Evolutionary conservation across 306 rosid species (phyloP).

Genomic region (Ochetophila trinervis): DNA sequence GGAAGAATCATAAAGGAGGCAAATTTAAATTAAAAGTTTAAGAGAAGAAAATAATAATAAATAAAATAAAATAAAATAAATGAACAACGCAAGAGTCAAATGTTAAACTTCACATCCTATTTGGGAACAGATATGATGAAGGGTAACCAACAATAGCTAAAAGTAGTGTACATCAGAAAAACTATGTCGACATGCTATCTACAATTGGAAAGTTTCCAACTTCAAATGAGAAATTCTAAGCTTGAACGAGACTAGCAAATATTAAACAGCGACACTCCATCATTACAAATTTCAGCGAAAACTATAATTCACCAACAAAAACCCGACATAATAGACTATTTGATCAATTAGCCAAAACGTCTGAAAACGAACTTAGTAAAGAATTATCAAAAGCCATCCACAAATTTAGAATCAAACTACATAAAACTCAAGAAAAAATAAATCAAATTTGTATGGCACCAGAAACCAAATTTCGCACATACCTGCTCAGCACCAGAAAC

Average conservation of each 20-base stretch:
- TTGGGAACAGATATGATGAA: too few species aligned
- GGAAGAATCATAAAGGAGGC: constrained; percentile 5
- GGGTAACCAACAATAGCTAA: not conserved
- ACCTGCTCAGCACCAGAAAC: constrained; percentile 80
- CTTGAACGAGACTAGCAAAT: too few species aligned
- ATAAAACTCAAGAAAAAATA: not conserved
- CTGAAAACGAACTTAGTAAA: not conserved
- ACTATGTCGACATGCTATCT: too few species aligned
- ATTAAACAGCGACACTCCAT: too few species aligned
- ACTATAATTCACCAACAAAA: not conserved
- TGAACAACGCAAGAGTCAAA: too few species aligned
- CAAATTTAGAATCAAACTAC: not conserved
- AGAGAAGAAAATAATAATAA: too few species aligned
- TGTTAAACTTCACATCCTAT: not conserved
- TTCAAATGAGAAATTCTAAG: too few species aligned
- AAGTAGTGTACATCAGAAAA: not conserved
- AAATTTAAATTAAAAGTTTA: too few species aligned
- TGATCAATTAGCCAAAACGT: not conserved
- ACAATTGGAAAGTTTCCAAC: too few species aligned
- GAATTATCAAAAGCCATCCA: not conserved
- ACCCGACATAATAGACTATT: not conserved
- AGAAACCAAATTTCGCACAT: not conserved
- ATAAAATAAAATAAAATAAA: too few species aligned
- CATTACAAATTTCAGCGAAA: too few species aligned
- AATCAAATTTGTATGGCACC: too few species aligned